phyloP scores from a whole-genome alignment of 2,329 filamentous ascomycete genomes.

The Pseudocercospora eumusae region DNA sequence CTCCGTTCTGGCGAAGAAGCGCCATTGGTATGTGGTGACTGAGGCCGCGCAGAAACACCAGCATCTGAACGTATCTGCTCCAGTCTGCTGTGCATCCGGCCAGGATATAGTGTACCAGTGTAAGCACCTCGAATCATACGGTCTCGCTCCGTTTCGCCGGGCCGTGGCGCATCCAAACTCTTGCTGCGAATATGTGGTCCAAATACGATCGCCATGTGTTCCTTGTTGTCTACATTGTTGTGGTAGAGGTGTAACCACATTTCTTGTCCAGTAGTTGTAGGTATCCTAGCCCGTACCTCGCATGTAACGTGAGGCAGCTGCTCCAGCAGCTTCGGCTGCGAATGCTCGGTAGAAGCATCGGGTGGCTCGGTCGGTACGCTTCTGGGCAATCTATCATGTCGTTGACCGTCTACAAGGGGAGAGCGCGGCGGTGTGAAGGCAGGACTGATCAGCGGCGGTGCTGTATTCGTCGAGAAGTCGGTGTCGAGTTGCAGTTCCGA shows the following conservation, averaged over 20 bases:
- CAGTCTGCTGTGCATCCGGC: slow-evolving; percentile 73
- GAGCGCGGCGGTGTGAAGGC: slow-evolving; percentile 45
- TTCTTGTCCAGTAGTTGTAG: slow-evolving; percentile 85
- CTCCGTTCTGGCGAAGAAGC: slow-evolving; percentile 11
- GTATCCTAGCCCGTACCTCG: slow-evolving; percentile 90
- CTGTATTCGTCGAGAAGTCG: slow-evolving; percentile 30
- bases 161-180: slow-evolving; percentile 67
- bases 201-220: slow-evolving; percentile 96
- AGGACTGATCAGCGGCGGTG: slow-evolving; percentile 50
- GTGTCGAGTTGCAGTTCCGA: slow-evolving; percentile 44
- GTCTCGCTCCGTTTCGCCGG: slow-evolving; percentile 81
- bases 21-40: slow-evolving; percentile 28
- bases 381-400: slow-evolving; percentile 43
- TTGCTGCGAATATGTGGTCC: slow-evolving; percentile 77
- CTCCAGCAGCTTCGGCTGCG: slow-evolving; percentile 71
- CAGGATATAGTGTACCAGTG: slow-evolving; percentile 81
- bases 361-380: slow-evolving; percentile 46
- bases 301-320: slow-evolving; percentile 84
- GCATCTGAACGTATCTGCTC: slow-evolving; percentile 51
- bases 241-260: slow-evolving; percentile 97
- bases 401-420: slow-evolving; percentile 34
- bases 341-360: slow-evolving; percentile 41
- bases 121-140: slow-evolving; percentile 95
- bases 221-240: slow-evolving; percentile 91
- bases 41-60: slow-evolving; percentile 34